phyloP scores from a whole-genome alignment of 208 protist genomes.

The Leishmania tropica region DNA sequence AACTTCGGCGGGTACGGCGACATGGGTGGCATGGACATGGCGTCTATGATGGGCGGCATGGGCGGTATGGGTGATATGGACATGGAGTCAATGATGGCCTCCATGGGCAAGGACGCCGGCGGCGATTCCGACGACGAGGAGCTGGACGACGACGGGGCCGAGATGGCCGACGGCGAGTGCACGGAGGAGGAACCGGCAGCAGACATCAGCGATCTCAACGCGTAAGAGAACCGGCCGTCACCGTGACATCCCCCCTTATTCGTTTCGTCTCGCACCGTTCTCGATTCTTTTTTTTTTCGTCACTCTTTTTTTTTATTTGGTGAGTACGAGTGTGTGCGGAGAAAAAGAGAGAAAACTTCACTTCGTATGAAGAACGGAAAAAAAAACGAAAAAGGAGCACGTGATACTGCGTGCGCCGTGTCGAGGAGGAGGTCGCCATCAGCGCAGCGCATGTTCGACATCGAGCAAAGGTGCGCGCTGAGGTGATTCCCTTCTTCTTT shows the following conservation, averaged over 20 bases:
- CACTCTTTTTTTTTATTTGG: background rate
- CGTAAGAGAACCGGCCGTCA: constrained; percentile 10
- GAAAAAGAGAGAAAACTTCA: background rate
- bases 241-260: background rate
- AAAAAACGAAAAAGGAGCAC: background rate
- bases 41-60: constrained; percentile 58
- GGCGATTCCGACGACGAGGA: constrained; percentile 60
- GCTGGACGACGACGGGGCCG: constrained; percentile 28
- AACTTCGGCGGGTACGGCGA: constrained; percentile 88
- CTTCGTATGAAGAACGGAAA: background rate
- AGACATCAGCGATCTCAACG: constrained; percentile 71
- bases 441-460: background rate
- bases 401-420: background rate
- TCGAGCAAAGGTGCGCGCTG: background rate
- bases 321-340: background rate
- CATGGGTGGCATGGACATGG: constrained; percentile 59
- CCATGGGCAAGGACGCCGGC: constrained; percentile 42
- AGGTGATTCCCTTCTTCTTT: background rate
- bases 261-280: background rate
- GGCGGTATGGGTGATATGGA: constrained; percentile 50
- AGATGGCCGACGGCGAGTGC: constrained; percentile 3
- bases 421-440: background rate
- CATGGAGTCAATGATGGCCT: constrained; percentile 62
- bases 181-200: constrained; percentile 38
- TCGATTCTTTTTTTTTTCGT: background rate